Evolutionary conservation across 2,329 filamentous ascomycete genomes (phyloP), one percentile per base, ranked within the genome.

Genomic region (Talaromyces sp.): DNA sequence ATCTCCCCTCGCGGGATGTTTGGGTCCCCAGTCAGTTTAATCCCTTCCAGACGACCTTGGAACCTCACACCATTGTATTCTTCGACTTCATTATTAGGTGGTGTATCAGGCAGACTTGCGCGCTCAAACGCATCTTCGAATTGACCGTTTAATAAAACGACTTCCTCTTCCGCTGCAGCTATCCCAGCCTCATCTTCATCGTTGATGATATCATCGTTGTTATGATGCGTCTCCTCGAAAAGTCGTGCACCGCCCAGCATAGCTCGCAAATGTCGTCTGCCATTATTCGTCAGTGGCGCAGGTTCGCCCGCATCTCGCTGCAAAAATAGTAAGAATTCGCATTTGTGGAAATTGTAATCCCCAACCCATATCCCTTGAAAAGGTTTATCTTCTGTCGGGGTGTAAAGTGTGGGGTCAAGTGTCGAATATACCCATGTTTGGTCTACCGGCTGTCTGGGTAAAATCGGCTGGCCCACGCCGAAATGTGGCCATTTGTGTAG

Each of bases 281-380:
- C 37, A 54, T 47, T 52, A 35, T 62, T 62, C n/a, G 43, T 33
- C 13, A 65, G 22, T 33, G 64, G 68, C 63, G 54, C 31, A 1
- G 60, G 52, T 14, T 62, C 47, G 16, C 64, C 64, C 2, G 52
- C 62, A 45, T 90, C 88, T 0, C 88, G 87, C 72, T 99, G 95
- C 70, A 92, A 82, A 54, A 98, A 81, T 13, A 96, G 81, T 4
- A 98, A 73, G 64, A 97, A 97, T 76, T 98, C 94, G 75, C 90
- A 93, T 0, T 93, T 93, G 71, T 98, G 93, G 0, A 87, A 88
- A 31, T 88, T 90, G 72, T 97, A 97, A 74, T 97, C 93, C 0
- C 93, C 93, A 16, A 93, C 90, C 90, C 92, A 98, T 35, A 99
- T 92, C 0, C 94, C 94, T 68, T 92, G 88, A 82, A 89, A 97